A percentile compares a stretch with the other conserved stretches of the same genome.
Conservation (phyloP, 805 yeast genomes). For the Candida patagonica region DNA sequence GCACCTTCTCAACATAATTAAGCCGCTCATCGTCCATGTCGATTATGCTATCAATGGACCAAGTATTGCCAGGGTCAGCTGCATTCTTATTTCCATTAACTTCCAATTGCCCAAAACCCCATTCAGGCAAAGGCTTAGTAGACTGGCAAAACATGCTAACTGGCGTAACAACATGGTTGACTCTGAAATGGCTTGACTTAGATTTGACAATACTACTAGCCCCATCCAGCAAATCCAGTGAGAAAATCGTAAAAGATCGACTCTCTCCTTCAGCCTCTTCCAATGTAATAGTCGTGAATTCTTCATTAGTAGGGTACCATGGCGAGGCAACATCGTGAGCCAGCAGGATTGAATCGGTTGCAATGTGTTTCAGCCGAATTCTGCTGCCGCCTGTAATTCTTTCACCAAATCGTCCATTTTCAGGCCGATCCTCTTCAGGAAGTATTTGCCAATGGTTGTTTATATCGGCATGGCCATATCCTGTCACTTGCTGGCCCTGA, state of each 20-base stretch:
- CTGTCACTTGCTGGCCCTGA: constrained; percentile 87
- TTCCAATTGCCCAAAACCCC: constrained; percentile 91
- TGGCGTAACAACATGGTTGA: constrained; percentile 75
- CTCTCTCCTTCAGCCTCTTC: constrained; percentile 45
- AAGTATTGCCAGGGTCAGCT: constrained; percentile 54
- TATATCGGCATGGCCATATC: constrained; percentile 34
- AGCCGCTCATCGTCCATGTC: constrained; percentile 57
- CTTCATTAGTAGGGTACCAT: constrained; percentile 82
- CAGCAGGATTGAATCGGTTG: constrained; percentile 67
- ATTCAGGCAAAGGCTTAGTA: constrained; percentile 78
- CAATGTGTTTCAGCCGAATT: constrained; percentile 72
- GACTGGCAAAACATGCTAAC: constrained; percentile 94
- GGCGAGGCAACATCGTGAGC: constrained; percentile 98
- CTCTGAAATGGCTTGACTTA: constrained; percentile 55
- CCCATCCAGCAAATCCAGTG: constrained; percentile 52
- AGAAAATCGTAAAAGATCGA: constrained; percentile 66
- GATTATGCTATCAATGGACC: constrained; percentile 67
- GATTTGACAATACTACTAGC: constrained; percentile 51
- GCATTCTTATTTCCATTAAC: constrained; percentile 89
- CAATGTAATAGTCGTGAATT: constrained; percentile 63
- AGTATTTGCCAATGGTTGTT: constrained; percentile 84
- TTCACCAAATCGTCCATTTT: constrained; percentile 30
- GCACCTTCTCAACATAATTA: constrained; percentile 52
- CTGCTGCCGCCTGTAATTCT: constrained; percentile 61
- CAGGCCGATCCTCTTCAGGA: constrained; percentile 45